These are phyloP conservation scores for Vickermania spadyakhi DNA, from an alignment of 208 protist species.

Conservation along the genomic window DNA sequence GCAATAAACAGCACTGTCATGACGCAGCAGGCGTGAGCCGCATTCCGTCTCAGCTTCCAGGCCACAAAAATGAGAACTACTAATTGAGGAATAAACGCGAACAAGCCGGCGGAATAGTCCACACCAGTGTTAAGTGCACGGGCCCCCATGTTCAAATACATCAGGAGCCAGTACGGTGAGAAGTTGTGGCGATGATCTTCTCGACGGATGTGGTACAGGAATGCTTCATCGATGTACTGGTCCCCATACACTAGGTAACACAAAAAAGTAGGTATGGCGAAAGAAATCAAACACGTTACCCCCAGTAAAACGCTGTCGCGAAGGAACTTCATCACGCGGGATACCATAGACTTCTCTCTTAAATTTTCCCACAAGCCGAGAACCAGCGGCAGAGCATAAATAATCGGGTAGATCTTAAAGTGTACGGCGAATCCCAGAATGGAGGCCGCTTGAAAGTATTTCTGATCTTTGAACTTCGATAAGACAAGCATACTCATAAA, in stretches of 20 bases:
- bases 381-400: constrained; percentile 78
- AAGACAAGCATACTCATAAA: constrained; percentile 79
- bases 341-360: constrained; percentile 1
- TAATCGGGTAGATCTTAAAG: constrained; percentile 91
- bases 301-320: constrained; percentile 26
- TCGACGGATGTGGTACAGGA: constrained; percentile 72
- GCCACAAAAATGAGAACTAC: constrained; percentile 57
- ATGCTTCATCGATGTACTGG: constrained; percentile 67
- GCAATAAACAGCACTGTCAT: constrained; percentile 87
- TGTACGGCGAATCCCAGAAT: constrained; percentile 81
- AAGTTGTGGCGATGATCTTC: constrained; percentile 91
- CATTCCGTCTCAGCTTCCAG: constrained; percentile 62
- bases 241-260: constrained; percentile 64
- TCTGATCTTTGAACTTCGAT: constrained; percentile 35
- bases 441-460: constrained; percentile 38
- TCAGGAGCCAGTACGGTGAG: constrained; percentile 86
- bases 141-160: constrained; percentile 76
- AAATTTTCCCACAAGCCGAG: constrained; percentile 44
- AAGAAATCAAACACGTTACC: constrained; percentile 29
- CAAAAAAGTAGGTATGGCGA: constrained; percentile 34
- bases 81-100: constrained; percentile 83
- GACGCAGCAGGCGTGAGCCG: constrained; percentile 71
- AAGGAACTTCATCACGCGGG: not conserved
- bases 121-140: constrained; percentile 30
- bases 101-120: constrained; percentile 46